Percentiles rank a stretch among this genome's conserved stretches.
These are phyloP conservation scores for Leptographium procerum DNA, from an alignment of 2,329 filamentous ascomycete genomes.

Conservation along the genomic window DNA sequence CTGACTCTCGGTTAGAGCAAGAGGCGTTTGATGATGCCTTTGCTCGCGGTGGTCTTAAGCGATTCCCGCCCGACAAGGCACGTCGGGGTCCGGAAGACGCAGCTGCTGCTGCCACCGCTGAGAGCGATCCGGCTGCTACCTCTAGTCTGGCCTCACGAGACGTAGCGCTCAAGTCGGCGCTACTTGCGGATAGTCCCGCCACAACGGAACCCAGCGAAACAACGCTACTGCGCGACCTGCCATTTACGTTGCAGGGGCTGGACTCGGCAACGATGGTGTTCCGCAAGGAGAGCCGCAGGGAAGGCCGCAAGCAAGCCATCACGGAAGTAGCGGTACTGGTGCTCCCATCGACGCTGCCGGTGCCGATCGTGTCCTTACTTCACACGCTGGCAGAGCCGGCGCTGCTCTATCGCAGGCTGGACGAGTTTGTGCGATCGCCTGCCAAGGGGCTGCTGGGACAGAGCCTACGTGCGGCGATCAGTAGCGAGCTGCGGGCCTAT, in stretches of 20 bases:
- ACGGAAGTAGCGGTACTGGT: constrained; percentile 49
- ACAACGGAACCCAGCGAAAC: constrained; percentile 53
- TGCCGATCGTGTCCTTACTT: constrained; percentile 75
- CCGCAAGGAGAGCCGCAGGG: constrained; percentile 26
- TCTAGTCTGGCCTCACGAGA: constrained; percentile 26
- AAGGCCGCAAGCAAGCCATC: not conserved
- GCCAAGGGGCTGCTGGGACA: constrained; percentile 82
- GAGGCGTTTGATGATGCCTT: constrained; percentile 42
- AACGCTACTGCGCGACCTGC: constrained; percentile 64
- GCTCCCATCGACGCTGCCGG: constrained; percentile 66
- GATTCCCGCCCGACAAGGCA: constrained; percentile 29
- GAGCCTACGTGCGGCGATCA: constrained; percentile 79
- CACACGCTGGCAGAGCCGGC: constrained; percentile 89
- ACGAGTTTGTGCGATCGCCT: constrained; percentile 69
- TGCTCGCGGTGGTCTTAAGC: constrained; percentile 38
- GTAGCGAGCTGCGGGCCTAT: constrained; percentile 77
- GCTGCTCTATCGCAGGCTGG: constrained; percentile 73
- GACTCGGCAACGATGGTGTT: constrained; percentile 81
- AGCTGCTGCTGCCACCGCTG: constrained; percentile 7
- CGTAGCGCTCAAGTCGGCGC: constrained; percentile 44
- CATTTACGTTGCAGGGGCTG: constrained; percentile 85
- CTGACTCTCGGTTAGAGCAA: constrained; percentile 30
- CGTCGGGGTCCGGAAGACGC: constrained; percentile 25
- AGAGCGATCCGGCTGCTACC: constrained; percentile 18
- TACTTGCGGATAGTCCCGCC: constrained; percentile 44